Base-by-base conservation (phyloP, 2,329 filamentous ascomycete species). In the Mycosphaerella sp. region DNA sequence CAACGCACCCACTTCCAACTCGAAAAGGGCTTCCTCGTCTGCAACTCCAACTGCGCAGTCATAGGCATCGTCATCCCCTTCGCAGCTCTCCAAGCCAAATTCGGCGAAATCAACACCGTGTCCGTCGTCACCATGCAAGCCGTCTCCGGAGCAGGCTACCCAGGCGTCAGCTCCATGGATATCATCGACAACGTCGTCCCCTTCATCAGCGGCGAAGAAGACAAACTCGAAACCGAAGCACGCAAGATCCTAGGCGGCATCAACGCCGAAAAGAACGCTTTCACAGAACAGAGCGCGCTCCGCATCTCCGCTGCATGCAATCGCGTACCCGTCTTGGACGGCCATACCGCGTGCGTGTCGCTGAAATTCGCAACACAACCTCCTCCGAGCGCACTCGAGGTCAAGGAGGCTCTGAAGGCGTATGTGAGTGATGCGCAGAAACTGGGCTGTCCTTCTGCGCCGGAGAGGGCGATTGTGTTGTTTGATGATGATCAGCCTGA, bases 11-110 rank as follows among this genome's bases (percentile, higher is more conserved):
- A 86, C 39, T 81, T 86, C 69, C 75, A 75, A 25, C 77, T 95
- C 40, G 75, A 85, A 56, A 89, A 87, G 72, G 93, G 93, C 18
- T 95, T 97, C 75, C 75, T 97, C 34, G 89, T 96, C 54, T 97
- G 91, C 79, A 97, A 97, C 76, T 95, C 89, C 59, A 97, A 97
- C 75, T 98, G 93, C 73, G 91, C 91, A 50, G 91, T 96, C 65
- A 95, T 97, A 64, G 91, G 91, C 42, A 82, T 97, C 52, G 91
- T 96, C 55, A 94, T 95, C 57, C 93, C 93, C 18, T 91, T 96
- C 66, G 89, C 89, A 9, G 91, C 91, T 13, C 81, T 97, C 32
- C 87, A 95, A 70, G 81, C 84, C 46, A 83, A 81, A 62, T 95
- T 97, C 64, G 93, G 91, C 40, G 83, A 85, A n/a, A 76, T 85